Conservation (phyloP, 1,284 basidiomycete species). For the Pseudomicrostroma phylloplanum region DNA sequence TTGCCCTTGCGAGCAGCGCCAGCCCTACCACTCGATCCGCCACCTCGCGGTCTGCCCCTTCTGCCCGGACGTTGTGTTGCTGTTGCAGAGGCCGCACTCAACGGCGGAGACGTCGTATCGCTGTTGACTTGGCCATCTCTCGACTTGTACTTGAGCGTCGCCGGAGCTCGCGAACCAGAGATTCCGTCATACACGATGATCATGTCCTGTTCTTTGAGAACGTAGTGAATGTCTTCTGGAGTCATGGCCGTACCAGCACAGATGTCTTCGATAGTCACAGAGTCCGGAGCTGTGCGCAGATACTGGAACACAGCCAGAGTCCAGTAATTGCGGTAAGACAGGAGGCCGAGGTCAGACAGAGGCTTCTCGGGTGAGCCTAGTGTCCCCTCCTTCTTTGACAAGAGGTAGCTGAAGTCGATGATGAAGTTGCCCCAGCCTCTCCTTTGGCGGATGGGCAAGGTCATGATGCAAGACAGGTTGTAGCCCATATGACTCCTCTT, state of each 20-base stretch:
- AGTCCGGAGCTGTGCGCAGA: conserved; percentile 60
- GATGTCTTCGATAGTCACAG: conserved; percentile 76
- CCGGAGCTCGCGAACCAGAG: conserved; percentile 23
- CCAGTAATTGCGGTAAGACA: conserved; percentile 95
- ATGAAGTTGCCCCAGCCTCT: conserved; percentile 89
- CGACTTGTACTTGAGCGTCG: conserved; percentile 17
- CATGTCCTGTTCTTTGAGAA: conserved; percentile 71
- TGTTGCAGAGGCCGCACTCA: neutral
- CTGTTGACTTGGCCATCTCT: conserved; percentile 11
- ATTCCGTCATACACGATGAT: conserved; percentile 56
- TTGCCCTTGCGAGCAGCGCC: conserved; percentile 46
- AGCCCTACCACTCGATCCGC: conserved; percentile 58
- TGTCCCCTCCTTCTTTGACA: conserved; percentile 93
- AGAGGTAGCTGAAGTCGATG: conserved; percentile 77
- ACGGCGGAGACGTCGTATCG: neutral
- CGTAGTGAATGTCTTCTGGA: conserved; percentile 74
- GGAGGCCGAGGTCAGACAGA: conserved; percentile 82
- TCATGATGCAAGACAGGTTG: conserved; percentile 97
- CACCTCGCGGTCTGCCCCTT: conserved; percentile 36
- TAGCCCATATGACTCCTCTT: conserved; percentile 97
- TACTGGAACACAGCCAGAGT: conserved; percentile 80
- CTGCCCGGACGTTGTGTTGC: conserved; percentile 1
- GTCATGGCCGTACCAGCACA: conserved; percentile 83
- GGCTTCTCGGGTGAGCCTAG: conserved; percentile 97
- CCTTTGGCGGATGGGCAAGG: conserved; percentile 93